phyloP scores from a whole-genome alignment of 768 basidiomycete genomes.

The Hypsizygus marmoreus region DNA sequence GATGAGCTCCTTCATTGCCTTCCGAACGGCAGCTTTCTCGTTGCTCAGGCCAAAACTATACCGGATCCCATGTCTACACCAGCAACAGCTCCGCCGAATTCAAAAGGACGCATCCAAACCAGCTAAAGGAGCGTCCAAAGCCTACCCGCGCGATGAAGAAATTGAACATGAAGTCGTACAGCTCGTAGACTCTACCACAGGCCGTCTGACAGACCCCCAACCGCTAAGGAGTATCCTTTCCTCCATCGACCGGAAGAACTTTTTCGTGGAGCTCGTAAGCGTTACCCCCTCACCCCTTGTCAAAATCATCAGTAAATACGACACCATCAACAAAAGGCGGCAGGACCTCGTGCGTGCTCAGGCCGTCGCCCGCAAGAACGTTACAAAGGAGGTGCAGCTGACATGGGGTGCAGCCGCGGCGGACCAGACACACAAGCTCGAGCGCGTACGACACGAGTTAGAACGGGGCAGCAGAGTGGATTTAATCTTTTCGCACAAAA shows the following conservation, averaged over 20 bases:
- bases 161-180: conserved; percentile 47
- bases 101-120: not conserved
- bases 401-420: conserved; percentile 63
- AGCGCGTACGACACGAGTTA: conserved; percentile 56
- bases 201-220: conserved; percentile 34
- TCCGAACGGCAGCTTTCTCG: conserved; percentile 27
- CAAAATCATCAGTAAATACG: conserved; percentile 51
- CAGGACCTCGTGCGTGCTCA: conserved; percentile 38
- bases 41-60: conserved; percentile 12
- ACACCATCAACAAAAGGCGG: conserved; percentile 38
- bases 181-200: conserved; percentile 48
- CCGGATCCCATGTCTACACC: conserved; percentile 1
- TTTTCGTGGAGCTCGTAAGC: conserved; percentile 58
- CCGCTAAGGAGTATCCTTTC: conserved; percentile 47
- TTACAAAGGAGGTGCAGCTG: conserved; percentile 69
- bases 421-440: conserved; percentile 69
- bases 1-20: conserved; percentile 35
- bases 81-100: not conserved
- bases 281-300: conserved; percentile 57
- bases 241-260: conserved; percentile 38
- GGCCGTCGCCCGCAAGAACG: conserved; percentile 29
- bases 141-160: conserved; percentile 32
- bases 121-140: conserved; percentile 3
- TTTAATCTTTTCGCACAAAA: conserved; percentile 56
- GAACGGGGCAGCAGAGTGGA: conserved; percentile 60